Evolutionary conservation across 2,329 filamentous ascomycete species (phyloP), one percentile per base, ranked within the genome.

Genomic region (Nectriaceae sp.): DNA sequence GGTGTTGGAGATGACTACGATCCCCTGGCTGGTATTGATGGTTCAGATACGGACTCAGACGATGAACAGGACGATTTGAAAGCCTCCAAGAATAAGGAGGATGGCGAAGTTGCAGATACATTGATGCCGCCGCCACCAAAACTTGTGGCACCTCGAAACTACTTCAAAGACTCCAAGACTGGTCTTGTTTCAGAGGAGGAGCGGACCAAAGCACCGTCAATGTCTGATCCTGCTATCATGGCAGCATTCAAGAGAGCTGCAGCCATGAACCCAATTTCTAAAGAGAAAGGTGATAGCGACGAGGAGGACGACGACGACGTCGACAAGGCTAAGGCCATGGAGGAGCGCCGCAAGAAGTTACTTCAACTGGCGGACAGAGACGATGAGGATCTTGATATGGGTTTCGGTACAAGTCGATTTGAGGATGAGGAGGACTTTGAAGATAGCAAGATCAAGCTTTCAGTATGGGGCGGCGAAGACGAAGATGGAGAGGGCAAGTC

Each of bases 311-410:
- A 72, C 4, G 70, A 71, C 11, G 68, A 72, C 29, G 68, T 68
- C n/a, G 61, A 71, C 51, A 74, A 73, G 43, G 74, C 75, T 4
- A 74, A 70, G 59, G 82, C 82, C 2, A 82, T 84, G 52, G 81
- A 87, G 53, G 84, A 85, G 42, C 85, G 87, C 6, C 82, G 86
- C 43, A 87, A 84, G 67, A 87, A 82, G 56, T 88, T 97, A 75
- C 75, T 97, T 5, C 76, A 85, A 59, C 79, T 79, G 50, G 83
- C 85, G 46, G 87, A 89, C 57, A 82, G 92, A 40, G 93, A 97
- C 65, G 84, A 91, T 40, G 85, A 93, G 48, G 93, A 99, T 70
- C 80, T 99, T 72, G 94, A 99, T 64, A 83, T 97, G 77, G 93
- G 92, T 51, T 97, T 99, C 64, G 94, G 94, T 26, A 89, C 85